Evolutionary conservation across 169 alveolate genomes (phyloP).

Genomic region (Plasmodium vivax): DNA sequence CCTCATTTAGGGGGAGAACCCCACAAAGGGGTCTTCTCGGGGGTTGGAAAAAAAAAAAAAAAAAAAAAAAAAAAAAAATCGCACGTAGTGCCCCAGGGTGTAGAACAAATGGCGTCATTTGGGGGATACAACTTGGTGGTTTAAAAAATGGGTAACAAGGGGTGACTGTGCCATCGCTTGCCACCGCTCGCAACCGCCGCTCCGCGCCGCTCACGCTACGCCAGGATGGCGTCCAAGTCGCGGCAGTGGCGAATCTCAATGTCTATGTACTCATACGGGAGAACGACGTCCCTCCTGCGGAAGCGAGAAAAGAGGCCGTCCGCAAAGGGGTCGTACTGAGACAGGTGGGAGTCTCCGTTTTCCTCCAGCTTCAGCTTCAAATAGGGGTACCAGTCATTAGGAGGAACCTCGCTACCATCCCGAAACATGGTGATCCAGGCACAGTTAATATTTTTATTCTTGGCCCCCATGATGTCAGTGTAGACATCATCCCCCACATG

Average conservation of each 20-base stretch:
- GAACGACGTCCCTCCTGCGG: conserved; percentile 1
- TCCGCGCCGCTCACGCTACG: background rate
- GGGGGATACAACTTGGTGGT: background rate
- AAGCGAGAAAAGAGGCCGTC: conserved; percentile 30
- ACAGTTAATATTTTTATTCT: conserved; percentile 60
- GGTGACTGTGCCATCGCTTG: background rate
- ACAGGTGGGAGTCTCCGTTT: background rate
- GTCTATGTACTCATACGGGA: conserved; percentile 58
- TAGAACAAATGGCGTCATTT: background rate
- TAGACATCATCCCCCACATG: conserved; percentile 70
- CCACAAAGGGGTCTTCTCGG: background rate
- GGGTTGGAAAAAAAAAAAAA: background rate
- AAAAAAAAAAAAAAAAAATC: background rate
- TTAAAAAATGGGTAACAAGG: background rate
- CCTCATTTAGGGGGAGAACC: background rate
- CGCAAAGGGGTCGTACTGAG: conserved; percentile 47
- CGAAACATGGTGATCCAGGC: conserved; percentile 73
- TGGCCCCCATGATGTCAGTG: conserved; percentile 67
- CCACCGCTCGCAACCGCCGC: background rate
- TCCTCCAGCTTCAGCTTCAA: conserved; percentile 55
- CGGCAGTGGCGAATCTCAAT: conserved; percentile 66
- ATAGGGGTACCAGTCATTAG: conserved; percentile 64
- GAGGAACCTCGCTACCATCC: conserved; percentile 33
- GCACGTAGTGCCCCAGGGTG: background rate
- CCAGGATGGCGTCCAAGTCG: conserved; percentile 32